Conservation (phyloP, 179 eudicot genomes). For the Drosera spatulata region DNA sequence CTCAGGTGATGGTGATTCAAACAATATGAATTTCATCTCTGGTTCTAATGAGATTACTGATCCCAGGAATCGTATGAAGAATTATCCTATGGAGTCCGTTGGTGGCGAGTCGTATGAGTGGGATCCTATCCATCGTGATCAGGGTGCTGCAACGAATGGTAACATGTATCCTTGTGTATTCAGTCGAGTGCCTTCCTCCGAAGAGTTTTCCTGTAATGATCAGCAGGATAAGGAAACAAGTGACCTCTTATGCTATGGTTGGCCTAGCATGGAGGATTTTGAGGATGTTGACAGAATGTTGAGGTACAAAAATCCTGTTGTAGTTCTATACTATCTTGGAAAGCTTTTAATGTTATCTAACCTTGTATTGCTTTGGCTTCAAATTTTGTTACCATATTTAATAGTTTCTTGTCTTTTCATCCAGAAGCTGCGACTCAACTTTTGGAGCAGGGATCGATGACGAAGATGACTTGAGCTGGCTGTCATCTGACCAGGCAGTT, state of each 20-base stretch:
- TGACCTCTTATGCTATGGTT: conserved; percentile 55
- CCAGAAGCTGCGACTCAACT: conserved; percentile 79
- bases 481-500: conserved; percentile 45
- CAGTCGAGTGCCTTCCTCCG: conserved; percentile 33
- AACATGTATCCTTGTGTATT: conserved; percentile 34
- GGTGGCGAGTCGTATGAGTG: conserved; percentile 26
- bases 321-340: background rate
- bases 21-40: conserved; percentile 18
- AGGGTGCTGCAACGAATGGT: conserved; percentile 25
- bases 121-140: conserved; percentile 30
- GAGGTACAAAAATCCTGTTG: conserved; percentile 31
- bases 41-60: conserved; percentile 28
- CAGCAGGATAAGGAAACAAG: conserved; percentile 40
- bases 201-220: conserved; percentile 31
- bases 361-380: background rate
- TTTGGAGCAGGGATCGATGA: conserved; percentile 58
- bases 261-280: conserved; percentile 79
- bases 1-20: conserved; percentile 19
- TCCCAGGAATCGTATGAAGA: background rate
- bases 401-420: conserved; percentile 3
- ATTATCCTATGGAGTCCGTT: conserved; percentile 19
- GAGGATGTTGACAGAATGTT: conserved; percentile 91
- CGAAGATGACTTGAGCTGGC: conserved; percentile 57
- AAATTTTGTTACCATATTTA: background rate
- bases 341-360: background rate